phyloP scores from a whole-genome alignment of 148 eudicot genomes.

The Spergularia bocconei region DNA sequence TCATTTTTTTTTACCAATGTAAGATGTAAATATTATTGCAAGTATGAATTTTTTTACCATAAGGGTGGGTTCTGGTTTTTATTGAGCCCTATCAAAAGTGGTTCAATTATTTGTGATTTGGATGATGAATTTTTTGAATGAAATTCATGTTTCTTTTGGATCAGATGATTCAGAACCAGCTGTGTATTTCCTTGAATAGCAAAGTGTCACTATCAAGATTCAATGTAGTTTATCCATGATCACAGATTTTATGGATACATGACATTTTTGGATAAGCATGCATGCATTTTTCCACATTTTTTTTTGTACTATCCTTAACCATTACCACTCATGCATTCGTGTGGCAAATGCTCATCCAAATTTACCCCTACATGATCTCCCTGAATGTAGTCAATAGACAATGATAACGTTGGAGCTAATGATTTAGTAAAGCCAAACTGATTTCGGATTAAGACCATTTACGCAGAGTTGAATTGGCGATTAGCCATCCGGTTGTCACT shows the following conservation, averaged over 20 bases:
- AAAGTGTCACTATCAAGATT: slow-evolving; percentile 2
- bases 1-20: neutral
- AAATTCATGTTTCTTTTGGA: neutral
- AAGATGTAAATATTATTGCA: slow-evolving; percentile 24
- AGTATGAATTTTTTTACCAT: neutral
- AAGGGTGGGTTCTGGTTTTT: slow-evolving; percentile 18
- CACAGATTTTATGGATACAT: neutral
- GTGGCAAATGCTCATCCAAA: neutral
- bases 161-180: slow-evolving; percentile 8
- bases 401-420: no score
- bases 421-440: no score
- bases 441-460: no score
- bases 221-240: slow-evolving; percentile 3
- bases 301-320: no score
- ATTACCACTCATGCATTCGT: no score
- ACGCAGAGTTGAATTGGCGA: no score
- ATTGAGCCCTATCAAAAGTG: slow-evolving; percentile 19
- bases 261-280: slow-evolving; percentile 11
- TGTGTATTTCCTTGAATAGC: neutral
- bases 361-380: neutral
- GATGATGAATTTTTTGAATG: neutral
- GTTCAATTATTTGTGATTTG: neutral
- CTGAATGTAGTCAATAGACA: no score
- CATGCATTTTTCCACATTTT: no score
- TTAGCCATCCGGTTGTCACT: neutral